Evolutionary conservation across 192 early-diverging fungal genomes (phyloP), one percentile per base, ranked within the genome.

Genomic region (Coemansia sp.): DNA sequence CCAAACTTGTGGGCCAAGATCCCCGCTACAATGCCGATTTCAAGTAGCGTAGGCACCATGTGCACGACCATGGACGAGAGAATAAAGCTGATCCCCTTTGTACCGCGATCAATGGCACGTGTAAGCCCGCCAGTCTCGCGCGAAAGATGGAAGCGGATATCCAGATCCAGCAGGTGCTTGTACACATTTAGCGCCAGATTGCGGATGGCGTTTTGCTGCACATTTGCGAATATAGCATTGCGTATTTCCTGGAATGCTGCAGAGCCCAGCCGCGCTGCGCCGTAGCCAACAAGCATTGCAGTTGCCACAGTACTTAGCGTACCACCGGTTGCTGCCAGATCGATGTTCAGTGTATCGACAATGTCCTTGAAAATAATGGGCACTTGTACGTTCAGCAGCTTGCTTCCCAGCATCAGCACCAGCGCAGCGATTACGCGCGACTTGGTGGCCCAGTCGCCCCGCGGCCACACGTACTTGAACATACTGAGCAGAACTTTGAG

Each of bases 81-180:
- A 41, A 99, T 85, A 74, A 96, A 95, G 65, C 93, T 95, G 68
- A 99, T 98, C n/a, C 96, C 91, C 86, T 89, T 90, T 57, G 87
- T 94, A 62, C 93, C 93, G 21, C 97, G 85, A 79, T 99, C 97
- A 62, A 99, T 95, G 23, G 97, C 95, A 6, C 97, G 86, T 39
- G 92, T 94, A 41, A 99, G 82, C 3, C 94, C 97, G 64, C 97
- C 97, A 3, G 97, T 99, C 78, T 99, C 94, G 38, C 96, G 85
- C 17, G 87, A 86, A 15, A 98, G 75, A 75, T 99, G 97, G 76
- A 97, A 99, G 24, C 83, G 85, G 58, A 96, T 84, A 60, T 99
- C 96, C 49, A 98, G 78, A 48, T 86, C 66, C 51, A 92, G 87
- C 50, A 99, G 72, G 67, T 99, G 97, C 65, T 86, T 85, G 84